Conservation (phyloP, 805 yeast species). For the Hyphopichia homilentoma region DNA sequence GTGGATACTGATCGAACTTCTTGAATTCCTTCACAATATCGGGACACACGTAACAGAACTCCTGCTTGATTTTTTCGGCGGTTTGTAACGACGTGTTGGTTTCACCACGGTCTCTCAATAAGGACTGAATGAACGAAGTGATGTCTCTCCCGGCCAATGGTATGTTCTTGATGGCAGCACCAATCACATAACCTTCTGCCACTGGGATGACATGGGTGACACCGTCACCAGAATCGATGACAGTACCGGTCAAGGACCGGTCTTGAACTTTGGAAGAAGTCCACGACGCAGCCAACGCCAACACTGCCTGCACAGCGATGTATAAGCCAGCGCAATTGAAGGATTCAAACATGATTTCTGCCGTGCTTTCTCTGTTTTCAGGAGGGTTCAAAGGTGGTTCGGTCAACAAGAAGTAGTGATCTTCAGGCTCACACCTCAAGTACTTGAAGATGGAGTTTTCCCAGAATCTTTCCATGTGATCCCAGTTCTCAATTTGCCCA, state of each 20-base stretch:
- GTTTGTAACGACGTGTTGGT: slow-evolving; percentile 89
- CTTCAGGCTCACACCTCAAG: slow-evolving; percentile 97
- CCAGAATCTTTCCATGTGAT: slow-evolving; percentile 99
- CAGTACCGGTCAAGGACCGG: slow-evolving; percentile 96
- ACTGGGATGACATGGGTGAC: slow-evolving; percentile 99
- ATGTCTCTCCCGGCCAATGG: slow-evolving; percentile 99
- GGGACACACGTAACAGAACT: slow-evolving; percentile 95
- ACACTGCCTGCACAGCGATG: slow-evolving; percentile 98
- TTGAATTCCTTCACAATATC: slow-evolving; percentile 95
- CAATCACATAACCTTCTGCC: slow-evolving; percentile 98
- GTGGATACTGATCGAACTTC: slow-evolving; percentile 88
- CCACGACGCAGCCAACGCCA: slow-evolving; percentile 99
- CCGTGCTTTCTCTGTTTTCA: slow-evolving; percentile 96
- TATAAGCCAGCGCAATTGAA: slow-evolving; percentile 98
- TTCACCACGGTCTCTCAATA: slow-evolving; percentile 96
- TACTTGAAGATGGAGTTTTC: slow-evolving; percentile 95
- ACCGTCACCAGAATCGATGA: slow-evolving; percentile 98
- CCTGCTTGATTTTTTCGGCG: slow-evolving; percentile 95
- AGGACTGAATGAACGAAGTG: slow-evolving; percentile 86
- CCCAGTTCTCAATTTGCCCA: slow-evolving; percentile 99
- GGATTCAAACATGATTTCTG: slow-evolving; percentile 98
- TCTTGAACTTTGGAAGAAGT: slow-evolving; percentile 93
- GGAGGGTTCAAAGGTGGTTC: slow-evolving; percentile 99
- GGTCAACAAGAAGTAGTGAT: slow-evolving; percentile 90
- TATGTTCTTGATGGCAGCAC: slow-evolving; percentile 93